These are phyloP conservation scores for Chlorella variabilis DNA, from an alignment of 163 green algal genomes.

Conservation along the genomic window DNA sequence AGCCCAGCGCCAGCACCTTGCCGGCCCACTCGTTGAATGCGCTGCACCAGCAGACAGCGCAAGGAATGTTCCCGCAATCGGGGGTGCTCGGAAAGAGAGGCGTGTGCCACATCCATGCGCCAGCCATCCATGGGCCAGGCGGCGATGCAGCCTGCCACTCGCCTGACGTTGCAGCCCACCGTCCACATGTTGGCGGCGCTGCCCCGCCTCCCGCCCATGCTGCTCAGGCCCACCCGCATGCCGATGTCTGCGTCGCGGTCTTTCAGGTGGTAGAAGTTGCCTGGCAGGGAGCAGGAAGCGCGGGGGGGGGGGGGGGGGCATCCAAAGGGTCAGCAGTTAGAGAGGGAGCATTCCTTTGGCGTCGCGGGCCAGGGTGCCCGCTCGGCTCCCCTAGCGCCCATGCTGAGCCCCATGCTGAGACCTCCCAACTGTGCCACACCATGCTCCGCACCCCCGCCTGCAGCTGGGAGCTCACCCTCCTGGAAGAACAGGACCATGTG, in stretches of 20 bases:
- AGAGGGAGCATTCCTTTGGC: too few relatives aligned
- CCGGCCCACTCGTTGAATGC: constrained; percentile 66
- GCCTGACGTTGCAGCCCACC: constrained; percentile 56
- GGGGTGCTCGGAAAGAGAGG: too few relatives aligned
- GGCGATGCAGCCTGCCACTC: not conserved
- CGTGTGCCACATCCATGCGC: too few relatives aligned
- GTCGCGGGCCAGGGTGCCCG: too few relatives aligned
- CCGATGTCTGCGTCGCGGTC: constrained; percentile 44
- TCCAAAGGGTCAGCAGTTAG: not conserved
- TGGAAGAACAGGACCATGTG: constrained; percentile 74
- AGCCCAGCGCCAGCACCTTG: constrained; percentile 68
- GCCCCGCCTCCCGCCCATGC: constrained; percentile 47
- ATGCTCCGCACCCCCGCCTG: too few relatives aligned
- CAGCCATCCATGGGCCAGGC: too few relatives aligned
- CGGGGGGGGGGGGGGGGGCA: too few relatives aligned
- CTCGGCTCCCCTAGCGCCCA: too few relatives aligned
- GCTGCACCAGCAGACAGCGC: not conserved
- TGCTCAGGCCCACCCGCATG: constrained; percentile 65
- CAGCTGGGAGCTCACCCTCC: too few relatives aligned
- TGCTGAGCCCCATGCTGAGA: too few relatives aligned
- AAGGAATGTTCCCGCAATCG: too few relatives aligned
- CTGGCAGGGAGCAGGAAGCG: not conserved
- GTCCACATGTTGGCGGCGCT: constrained; percentile 50
- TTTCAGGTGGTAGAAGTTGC: constrained; percentile 73
- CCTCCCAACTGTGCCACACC: too few relatives aligned